Evolutionary conservation across 2,329 filamentous ascomycete genomes (phyloP), one percentile per base, ranked within the genome.

Genomic region (Capronia coronata): DNA sequence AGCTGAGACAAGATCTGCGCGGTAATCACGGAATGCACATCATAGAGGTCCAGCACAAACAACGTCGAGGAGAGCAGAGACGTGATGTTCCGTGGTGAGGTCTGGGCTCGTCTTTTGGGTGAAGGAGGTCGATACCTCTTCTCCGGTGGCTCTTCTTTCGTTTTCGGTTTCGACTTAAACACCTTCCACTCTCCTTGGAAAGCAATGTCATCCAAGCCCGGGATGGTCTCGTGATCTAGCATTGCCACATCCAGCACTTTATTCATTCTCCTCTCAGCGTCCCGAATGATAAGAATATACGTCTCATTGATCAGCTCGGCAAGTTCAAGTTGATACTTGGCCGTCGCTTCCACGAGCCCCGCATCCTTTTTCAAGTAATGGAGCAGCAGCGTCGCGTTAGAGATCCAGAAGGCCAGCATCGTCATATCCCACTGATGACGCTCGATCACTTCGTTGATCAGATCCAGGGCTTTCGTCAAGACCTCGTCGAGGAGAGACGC

Each of bases 121-220:
- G 91, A 96, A 1, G 91, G 93, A 11, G 93, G 93, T 34, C 91
- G 82, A 63, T 90, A 90, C 37, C 89, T 81, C 69, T 94, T 95
- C 68, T 96, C 91, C 1, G 85, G 75, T 0, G 91, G 88, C 65
- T 97, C 89, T 2, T 71, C 84, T 68, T 95, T 94, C 32, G 89
- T 82, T 59, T 94, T 89, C 54, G 85, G 80, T 67, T 95, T 97
- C 49, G 86, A 80, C 64, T 93, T 90, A 71, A 98, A 94, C 30
- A 98, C 77, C 62, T 95, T 96, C 93, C 93, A 98, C 66, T 98
- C 93, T 64, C 97, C 90, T 65, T 97, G 91, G 63, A 98, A 98
- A 4, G 88, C 84, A 52, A 98, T 88, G 63, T 95, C 91, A 64
- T 97, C 91, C 59, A 98, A 93, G 0, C 93, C 93, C 1, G 93